phyloP scores from a whole-genome alignment of 129 eudicot genomes.

The Gnaphalium uliginosum region DNA sequence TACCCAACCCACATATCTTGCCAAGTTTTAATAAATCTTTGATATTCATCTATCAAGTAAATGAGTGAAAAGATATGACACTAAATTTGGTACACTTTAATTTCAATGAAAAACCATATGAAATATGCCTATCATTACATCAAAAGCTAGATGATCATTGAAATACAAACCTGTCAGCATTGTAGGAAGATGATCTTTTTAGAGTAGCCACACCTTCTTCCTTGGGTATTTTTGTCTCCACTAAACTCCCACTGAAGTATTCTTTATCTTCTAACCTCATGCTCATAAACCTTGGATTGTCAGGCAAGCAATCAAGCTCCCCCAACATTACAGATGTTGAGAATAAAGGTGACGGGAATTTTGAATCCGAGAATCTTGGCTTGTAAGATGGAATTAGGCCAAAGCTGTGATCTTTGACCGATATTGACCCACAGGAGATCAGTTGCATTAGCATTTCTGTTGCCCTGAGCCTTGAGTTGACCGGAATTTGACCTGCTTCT shows the following conservation, averaged over 20 bases:
- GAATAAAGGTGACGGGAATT: conserved; percentile 80
- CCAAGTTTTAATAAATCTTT: not conserved
- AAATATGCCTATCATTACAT: not conserved
- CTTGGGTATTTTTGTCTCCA: conserved; percentile 60
- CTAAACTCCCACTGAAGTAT: conserved; percentile 91
- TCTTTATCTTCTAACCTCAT: conserved; percentile 80
- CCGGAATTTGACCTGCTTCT: conserved; percentile 49
- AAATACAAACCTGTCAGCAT: conserved; percentile 70
- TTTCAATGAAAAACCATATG: not conserved
- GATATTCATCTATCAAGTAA: conserved; percentile 4
- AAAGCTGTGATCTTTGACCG: conserved; percentile 90
- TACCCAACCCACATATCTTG: conserved; percentile 6
- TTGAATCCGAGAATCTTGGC: conserved; percentile 70
- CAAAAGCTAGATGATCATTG: not conserved
- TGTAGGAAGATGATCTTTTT: conserved; percentile 79
- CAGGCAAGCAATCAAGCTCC: conserved; percentile 76
- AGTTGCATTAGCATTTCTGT: conserved; percentile 79
- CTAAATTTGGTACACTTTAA: conserved; percentile 8
- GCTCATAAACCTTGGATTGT: conserved; percentile 71
- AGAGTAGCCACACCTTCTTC: conserved; percentile 57
- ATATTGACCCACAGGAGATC: conserved; percentile 89
- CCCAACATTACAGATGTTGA: conserved; percentile 78
- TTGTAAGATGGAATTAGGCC: conserved; percentile 79
- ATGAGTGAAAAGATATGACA: conserved; percentile 6
- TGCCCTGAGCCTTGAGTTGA: conserved; percentile 64